Evolutionary conservation across 805 yeast species (phyloP).

Genomic region (Clavispora asparagi): DNA sequence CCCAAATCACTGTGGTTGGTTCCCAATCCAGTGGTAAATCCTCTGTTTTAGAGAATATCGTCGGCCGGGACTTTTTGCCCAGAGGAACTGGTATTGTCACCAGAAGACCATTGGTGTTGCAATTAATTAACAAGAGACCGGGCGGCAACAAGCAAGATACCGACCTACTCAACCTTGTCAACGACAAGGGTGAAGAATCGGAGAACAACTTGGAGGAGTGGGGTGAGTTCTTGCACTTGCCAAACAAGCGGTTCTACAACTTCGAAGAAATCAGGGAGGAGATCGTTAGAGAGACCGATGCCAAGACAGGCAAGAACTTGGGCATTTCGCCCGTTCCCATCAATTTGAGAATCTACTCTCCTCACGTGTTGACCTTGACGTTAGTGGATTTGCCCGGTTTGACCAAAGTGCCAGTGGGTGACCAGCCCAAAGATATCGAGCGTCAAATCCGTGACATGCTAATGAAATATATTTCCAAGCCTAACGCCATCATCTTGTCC

Average conservation of each 20-base stretch:
- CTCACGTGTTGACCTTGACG: conserved; percentile 89
- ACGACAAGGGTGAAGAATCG: conserved; percentile 43
- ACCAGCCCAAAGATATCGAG: conserved; percentile 97
- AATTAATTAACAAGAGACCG: conserved; percentile 67
- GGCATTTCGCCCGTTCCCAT: conserved; percentile 93
- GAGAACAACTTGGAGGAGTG: conserved; percentile 83
- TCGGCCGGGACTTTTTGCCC: conserved; percentile 86
- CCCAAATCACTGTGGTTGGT: conserved; percentile 94
- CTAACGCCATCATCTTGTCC: conserved; percentile 89
- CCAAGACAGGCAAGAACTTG: conserved; percentile 70
- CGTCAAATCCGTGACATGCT: conserved; percentile 89
- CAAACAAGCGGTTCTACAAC: conserved; percentile 80
- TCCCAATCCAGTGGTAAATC: conserved; percentile 89
- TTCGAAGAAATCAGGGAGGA: conserved; percentile 87
- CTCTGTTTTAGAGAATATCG: conserved; percentile 84
- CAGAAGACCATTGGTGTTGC: conserved; percentile 79
- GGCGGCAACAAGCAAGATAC: conserved; percentile 15
- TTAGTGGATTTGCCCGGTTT: conserved; percentile 95
- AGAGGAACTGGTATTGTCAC: conserved; percentile 93
- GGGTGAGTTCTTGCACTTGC: conserved; percentile 96
- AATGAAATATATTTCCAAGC: conserved; percentile 88
- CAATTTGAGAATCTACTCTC: conserved; percentile 87
- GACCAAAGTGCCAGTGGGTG: conserved; percentile 98
- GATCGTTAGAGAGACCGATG: conserved; percentile 87
- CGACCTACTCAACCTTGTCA: conserved; percentile 39